phyloP scores from a whole-genome alignment of 2,329 filamentous ascomycete species.

The Colletotrichum sp. region DNA sequence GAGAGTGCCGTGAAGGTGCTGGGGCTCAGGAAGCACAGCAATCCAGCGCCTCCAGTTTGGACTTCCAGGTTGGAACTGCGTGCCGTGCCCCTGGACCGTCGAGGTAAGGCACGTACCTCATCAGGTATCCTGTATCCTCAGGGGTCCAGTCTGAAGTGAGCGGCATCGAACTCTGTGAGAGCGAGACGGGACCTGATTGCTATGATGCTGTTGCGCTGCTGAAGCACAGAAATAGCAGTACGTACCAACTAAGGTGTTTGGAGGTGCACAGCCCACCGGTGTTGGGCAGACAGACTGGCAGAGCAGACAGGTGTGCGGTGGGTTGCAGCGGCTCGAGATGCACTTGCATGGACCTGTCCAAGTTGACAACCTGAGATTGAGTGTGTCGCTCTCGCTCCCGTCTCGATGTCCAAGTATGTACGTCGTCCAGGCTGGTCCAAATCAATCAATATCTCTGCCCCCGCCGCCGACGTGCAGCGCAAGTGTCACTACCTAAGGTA shows the following conservation, averaged over 20 bases:
- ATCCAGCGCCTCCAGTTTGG: not conserved
- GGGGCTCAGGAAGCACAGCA: not conserved
- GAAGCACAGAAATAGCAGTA: not conserved
- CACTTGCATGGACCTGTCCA: not conserved
- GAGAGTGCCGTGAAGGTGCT: not conserved
- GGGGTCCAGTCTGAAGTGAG: not conserved
- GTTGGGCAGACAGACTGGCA: not conserved
- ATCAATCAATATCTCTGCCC: not conserved
- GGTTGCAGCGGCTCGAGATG: not conserved
- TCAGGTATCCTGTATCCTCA: not conserved
- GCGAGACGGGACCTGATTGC: not conserved
- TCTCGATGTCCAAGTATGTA: not conserved
- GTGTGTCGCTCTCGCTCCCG: not conserved
- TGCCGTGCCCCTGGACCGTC: not conserved
- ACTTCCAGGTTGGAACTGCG: not conserved
- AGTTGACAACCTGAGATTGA: not conserved
- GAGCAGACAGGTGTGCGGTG: not conserved
- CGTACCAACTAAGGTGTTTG: not conserved
- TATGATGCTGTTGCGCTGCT: not conserved
- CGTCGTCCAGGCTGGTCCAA: not conserved
- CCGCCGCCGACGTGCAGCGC: conserved; percentile 11
- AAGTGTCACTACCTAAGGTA: not conserved
- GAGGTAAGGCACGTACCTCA: not conserved
- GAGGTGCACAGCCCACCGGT: conserved; percentile 4
- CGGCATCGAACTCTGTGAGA: not conserved